phyloP scores from a whole-genome alignment of 768 basidiomycete species.

The Boletellus sp. region DNA sequence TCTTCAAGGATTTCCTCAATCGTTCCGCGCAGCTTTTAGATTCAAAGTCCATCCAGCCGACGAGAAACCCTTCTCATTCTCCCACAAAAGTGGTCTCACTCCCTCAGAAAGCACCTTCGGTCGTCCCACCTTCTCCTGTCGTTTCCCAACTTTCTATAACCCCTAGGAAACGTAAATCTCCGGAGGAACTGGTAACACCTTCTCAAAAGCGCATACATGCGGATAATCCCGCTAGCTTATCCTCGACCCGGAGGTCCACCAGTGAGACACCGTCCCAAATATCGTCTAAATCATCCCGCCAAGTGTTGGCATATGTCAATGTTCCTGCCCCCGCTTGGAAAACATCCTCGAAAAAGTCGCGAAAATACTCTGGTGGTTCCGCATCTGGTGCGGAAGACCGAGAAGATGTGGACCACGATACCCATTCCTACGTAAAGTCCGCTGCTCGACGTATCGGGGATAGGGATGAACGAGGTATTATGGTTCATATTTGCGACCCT shows the following conservation, averaged over 20 bases:
- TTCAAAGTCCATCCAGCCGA: conserved; percentile 18
- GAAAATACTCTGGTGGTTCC: conserved; percentile 33
- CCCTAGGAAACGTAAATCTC: conserved; percentile 69
- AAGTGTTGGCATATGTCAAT: conserved; percentile 33
- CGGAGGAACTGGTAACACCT: conserved; percentile 57
- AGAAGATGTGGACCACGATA: conserved; percentile 21
- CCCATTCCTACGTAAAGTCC: conserved; percentile 39
- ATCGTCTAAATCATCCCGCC: conserved; percentile 30
- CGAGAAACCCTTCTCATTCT: conserved; percentile 15
- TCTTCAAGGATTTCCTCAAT: conserved; percentile 62
- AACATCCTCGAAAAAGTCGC: conserved; percentile 26
- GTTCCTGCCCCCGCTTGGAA: conserved; percentile 29
- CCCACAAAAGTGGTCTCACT: conserved; percentile 16
- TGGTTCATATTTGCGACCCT: neutral
- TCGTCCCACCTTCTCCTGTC: neutral
- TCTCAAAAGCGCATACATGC: conserved; percentile 54
- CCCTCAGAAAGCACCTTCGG: conserved; percentile 10
- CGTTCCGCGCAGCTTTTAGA: conserved; percentile 45
- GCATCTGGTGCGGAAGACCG: conserved; percentile 49
- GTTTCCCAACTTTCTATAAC: conserved; percentile 37
- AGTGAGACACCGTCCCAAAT: conserved; percentile 25
- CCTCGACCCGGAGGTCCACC: conserved; percentile 11
- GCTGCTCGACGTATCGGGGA: conserved; percentile 65
- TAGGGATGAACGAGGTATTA: conserved; percentile 68
- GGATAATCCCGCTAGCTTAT: conserved; percentile 6